Conservation (phyloP, 257 asterid species). For the Nicotiana tomentosiformis region DNA sequence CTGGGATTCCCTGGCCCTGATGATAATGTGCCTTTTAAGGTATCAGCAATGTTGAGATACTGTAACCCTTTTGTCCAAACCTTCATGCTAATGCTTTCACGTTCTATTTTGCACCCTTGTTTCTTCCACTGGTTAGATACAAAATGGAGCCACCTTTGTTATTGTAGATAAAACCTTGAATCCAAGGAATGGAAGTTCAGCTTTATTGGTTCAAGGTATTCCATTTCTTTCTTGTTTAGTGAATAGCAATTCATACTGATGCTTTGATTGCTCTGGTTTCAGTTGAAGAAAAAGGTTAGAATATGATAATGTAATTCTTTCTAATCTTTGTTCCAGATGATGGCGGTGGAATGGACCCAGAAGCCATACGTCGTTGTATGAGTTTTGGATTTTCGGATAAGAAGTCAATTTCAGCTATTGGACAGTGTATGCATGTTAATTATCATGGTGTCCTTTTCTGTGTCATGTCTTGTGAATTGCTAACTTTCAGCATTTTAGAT, state of each 20-base stretch:
- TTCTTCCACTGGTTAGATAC: constrained; percentile 48
- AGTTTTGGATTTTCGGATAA: constrained; percentile 95
- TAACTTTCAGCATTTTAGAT: constrained; percentile 55
- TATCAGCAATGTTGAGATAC: constrained; percentile 2
- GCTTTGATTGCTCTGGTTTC: constrained; percentile 6
- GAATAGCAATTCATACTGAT: not conserved
- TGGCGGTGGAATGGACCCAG: constrained; percentile 96
- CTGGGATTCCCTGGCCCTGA: not conserved
- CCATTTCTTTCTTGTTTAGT: constrained; percentile 4
- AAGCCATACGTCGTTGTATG: constrained; percentile 76
- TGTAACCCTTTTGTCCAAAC: not conserved
- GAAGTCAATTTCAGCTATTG: constrained; percentile 63
- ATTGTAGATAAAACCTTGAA: constrained; percentile 55
- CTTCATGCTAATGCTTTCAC: constrained; percentile 10
- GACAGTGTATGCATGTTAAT: constrained; percentile 53
- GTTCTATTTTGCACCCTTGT: constrained; percentile 21
- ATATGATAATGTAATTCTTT: constrained; percentile 13
- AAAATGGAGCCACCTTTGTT: constrained; percentile 75
- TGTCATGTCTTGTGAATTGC: not conserved
- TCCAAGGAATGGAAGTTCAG: constrained; percentile 71
- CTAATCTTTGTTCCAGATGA: constrained; percentile 48
- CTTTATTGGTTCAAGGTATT: constrained; percentile 80
- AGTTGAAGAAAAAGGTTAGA: constrained; percentile 9
- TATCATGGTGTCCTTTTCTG: not conserved
- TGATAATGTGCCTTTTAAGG: not conserved